Base-by-base conservation (phyloP, 257 asterid genomes). In the Solanum pinnatisectum region DNA sequence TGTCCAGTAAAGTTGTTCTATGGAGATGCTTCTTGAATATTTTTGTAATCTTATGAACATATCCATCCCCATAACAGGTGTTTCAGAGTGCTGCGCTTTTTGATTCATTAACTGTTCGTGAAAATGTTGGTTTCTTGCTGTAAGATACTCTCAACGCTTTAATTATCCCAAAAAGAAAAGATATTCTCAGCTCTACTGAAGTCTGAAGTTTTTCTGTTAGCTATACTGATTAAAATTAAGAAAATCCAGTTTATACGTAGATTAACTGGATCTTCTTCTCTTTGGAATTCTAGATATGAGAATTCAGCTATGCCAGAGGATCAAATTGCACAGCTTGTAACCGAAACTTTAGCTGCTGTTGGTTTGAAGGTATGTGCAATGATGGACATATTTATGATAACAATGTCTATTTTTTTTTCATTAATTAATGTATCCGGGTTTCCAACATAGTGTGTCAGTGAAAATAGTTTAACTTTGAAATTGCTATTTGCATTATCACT, bases 41-140 rank as follows among this genome's bases (percentile, higher is more conserved):
- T 87, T 23, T 85, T 36, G 18, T 82, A 10, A 46, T 82, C 63
- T 65, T 60, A 10, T 90, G 77, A 84, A 79, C 86, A 49, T 88
- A 81, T 91, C 84, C 86, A 84, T 82, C 59, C 68, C 67, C 86
- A 83, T 90, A 33, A 93, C 97, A 97, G 99, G 98, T 97, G 84
- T 97, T 97, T 88, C 99, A 97, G 91, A 97, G 99, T 91, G 98
- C 99, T 40, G 99, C 99, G 7, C 99, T 97, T 89, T 96, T 97
- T 88, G 99, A 97, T 94, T 97, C 99, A 23, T 92, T 95, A 89
- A 95, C 98, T 36, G 99, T 97, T 93, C 96, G 98, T 72, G 98
- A 97, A 91, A 97, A 97, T 91, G 98, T 97, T 90, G 99, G 99
- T 84, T 97, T 97, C 90, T 92, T 96, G 87, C 89, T 97, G 99